Evolutionary conservation across 2,329 filamentous ascomycete species (phyloP), one percentile per base, ranked within the genome.

Genomic region (Ceratocystis papillata): DNA sequence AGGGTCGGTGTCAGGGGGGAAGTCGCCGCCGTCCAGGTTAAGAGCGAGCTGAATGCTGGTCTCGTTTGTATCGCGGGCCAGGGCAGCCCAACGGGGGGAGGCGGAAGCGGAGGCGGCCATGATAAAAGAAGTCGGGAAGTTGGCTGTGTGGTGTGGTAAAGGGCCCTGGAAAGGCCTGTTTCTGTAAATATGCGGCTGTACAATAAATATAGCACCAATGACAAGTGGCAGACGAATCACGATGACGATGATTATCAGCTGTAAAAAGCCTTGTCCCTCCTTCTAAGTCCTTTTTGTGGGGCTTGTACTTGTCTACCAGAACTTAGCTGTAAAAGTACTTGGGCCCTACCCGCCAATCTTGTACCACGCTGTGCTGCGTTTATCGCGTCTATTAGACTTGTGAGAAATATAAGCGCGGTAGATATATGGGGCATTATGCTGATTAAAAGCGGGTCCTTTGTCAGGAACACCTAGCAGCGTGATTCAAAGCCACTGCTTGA

Each of bases 31-130:
- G 77, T 99, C 94, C 69, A 99, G 83, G 78, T 94, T 96, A 71
- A 99, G 82, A 48, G 90, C 89, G 69, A 97, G 82, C 74, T 94
- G 87, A 76, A 99, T 96, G 75, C 95, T 96, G 74, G 94, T 99
- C 80, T 99, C 94, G 79, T 97, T 97, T 73, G 94, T 99, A 77
- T 93, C 87, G 75, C 94, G 90, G 70, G 88, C 86, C 71, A 97
- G 79, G 65, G 87, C 84, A 63, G 90, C 86, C 76, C 87, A 90
- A 74, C 93, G 88, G 55, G 77, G 73, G 64, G 65, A 25, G 8
- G 41, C 30, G 44, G 64, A 53, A 10, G 53, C 48, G 46, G 61
- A 12, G 46, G 65, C 12, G 17, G 65, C 53, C 37, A 63, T 57
- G 44, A 30, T 53, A 4, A 25, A 10, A 28, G 25, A 48, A n/a